phyloP scores from a whole-genome alignment of 805 yeast genomes.

The Zygotorulaspora sp. region DNA sequence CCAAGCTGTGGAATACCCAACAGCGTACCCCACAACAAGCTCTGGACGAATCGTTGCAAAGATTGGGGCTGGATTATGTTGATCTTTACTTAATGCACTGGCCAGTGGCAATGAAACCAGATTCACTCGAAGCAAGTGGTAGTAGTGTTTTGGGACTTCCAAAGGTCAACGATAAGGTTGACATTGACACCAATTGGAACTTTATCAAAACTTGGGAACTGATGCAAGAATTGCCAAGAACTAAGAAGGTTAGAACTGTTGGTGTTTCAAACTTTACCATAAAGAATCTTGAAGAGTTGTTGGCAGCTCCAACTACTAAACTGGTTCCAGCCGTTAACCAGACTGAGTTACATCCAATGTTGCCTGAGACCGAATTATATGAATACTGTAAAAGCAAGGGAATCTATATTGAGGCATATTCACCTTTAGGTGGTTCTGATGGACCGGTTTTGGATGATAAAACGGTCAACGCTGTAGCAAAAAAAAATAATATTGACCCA shows the following conservation, averaged over 20 bases:
- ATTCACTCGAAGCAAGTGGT: conserved; percentile 37
- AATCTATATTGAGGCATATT: conserved; percentile 66
- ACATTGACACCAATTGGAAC: conserved; percentile 38
- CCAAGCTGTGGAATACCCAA: conserved; percentile 60
- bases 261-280: conserved; percentile 75
- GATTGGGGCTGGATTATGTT: conserved; percentile 67
- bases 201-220: conserved; percentile 57
- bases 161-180: conserved; percentile 37
- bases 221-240: conserved; percentile 53
- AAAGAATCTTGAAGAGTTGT: conserved; percentile 46
- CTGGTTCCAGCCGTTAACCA: conserved; percentile 68
- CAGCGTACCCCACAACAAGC: conserved; percentile 49
- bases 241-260: conserved; percentile 55
- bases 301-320: conserved; percentile 45
- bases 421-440: conserved; percentile 64
- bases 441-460: conserved; percentile 49
- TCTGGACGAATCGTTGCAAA: conserved; percentile 52
- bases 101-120: conserved; percentile 58
- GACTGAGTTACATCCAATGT: conserved; percentile 69
- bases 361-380: conserved; percentile 59
- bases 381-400: conserved; percentile 49
- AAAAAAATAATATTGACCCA: conserved; percentile 38
- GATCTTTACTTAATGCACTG: conserved; percentile 79
- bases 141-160: conserved; percentile 36
- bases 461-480: conserved; percentile 41